Evolutionary conservation across 345 rosid genomes (phyloP), one percentile per base, ranked within the genome.

Genomic region (Gossypium ekmanianum): DNA sequence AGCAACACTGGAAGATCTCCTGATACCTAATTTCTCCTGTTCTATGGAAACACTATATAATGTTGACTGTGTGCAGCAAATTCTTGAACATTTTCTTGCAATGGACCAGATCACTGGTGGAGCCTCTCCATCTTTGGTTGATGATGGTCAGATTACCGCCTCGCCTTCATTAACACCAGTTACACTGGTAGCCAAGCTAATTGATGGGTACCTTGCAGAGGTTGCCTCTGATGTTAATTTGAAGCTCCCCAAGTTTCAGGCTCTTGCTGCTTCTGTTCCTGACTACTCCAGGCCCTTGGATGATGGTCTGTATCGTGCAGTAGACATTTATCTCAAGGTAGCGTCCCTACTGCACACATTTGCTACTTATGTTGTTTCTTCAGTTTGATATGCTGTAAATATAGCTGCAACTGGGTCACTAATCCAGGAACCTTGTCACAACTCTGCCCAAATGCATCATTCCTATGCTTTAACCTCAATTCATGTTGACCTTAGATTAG

Each of bases 201-300:
- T 95, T n/a, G 98, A 95, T 67, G 99, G 98, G 44, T 95, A 93
- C 77, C 93, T 95, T 16, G 97, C 98, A 22, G 99, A 95, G 90
- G 97, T 95, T 81, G 97, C 98, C 51, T 93, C 98, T 68, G 99
- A 95, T 80, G 87, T 88, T 50, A 93, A 93, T 82, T 85, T 95
- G 80, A 95, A 95, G 86, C 92, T 91, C 76, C 92, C 93, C 58
- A 93, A 93, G 83, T 95, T 95, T 83, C 97, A 90, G 82, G 92
- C 96, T 56, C 87, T 95, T 80, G 93, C 94, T 51, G 94, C 96
- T 75, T 80, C 98, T 80, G 87, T 95, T 71, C 99, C 99, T 26
- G 98, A 93, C 9, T 85, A 89, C 65, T 92, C 96, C 20, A 89
- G 99, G 78, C 97, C 92, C 61, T 83, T 90, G 72, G 97, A 95